phyloP scores from a whole-genome alignment of 805 yeast species.

The Kluyveromyces siamensis region DNA sequence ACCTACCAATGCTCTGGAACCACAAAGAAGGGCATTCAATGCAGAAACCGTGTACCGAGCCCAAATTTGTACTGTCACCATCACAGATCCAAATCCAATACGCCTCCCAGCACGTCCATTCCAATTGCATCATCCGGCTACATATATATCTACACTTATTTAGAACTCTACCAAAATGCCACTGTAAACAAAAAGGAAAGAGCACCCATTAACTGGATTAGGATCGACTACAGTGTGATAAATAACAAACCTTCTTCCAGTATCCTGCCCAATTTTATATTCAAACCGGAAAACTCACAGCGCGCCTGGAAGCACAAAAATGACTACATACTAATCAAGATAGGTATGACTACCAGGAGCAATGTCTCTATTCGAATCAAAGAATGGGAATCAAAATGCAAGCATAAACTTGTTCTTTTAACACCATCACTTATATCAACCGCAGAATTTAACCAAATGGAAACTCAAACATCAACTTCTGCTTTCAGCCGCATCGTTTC shows the following conservation, averaged over 20 bases:
- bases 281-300: background rate
- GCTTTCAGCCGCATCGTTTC: no score
- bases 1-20: conserved; percentile 14
- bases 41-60: conserved; percentile 9
- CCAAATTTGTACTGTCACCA: conserved; percentile 12
- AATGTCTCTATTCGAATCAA: conserved; percentile 17
- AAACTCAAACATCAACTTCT: no score
- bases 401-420: conserved; percentile 18
- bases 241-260: background rate
- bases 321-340: conserved; percentile 19
- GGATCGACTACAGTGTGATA: background rate
- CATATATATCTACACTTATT: conserved; percentile 22
- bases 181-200: background rate
- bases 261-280: background rate
- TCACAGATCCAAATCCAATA: conserved; percentile 6
- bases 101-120: no score
- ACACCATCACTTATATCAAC: conserved; percentile 11
- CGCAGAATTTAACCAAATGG: no score
- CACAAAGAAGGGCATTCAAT: conserved; percentile 15
- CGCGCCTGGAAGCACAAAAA: conserved; percentile 1
- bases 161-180: conserved; percentile 4
- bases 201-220: background rate
- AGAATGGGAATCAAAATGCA: conserved; percentile 23
- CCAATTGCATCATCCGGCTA: conserved; percentile 11
- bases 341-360: conserved; percentile 24